Conservation (phyloP, 306 rosid genomes). For the Acacia crassicarpa region DNA sequence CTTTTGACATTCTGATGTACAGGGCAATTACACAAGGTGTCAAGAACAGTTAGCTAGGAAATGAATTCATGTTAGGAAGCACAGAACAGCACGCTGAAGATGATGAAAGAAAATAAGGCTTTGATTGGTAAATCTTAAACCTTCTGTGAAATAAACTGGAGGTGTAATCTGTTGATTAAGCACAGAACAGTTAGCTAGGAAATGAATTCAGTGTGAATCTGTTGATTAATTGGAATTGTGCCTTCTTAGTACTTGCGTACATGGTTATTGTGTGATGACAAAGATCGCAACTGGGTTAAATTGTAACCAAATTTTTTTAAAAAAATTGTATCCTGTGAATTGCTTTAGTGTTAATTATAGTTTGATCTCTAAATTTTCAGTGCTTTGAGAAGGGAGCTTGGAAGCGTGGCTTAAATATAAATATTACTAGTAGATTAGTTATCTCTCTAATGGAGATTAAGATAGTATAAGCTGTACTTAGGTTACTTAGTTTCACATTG, state of each 20-base stretch:
- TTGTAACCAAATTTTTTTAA: neutral
- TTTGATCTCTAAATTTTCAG: neutral
- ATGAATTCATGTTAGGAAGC: neutral
- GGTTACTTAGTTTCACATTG: neutral
- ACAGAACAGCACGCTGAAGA: neutral
- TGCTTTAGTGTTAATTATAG: neutral
- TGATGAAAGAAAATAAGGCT: neutral
- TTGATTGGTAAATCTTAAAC: neutral
- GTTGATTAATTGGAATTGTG: neutral
- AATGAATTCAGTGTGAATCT: neutral
- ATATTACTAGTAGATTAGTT: neutral
- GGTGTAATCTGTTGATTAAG: neutral
- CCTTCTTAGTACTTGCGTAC: neutral
- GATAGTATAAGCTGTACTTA: neutral
- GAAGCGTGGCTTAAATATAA: neutral
- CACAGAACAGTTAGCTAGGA: too few relatives aligned
- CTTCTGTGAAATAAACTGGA: neutral
- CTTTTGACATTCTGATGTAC: neutral
- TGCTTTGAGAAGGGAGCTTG: neutral
- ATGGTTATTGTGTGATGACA: neutral
- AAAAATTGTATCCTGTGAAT: neutral
- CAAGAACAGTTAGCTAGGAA: neutral
- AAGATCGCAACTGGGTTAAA: neutral
- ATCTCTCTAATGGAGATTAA: neutral
- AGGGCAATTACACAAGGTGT: conserved; percentile 9